These are phyloP conservation scores for Pleoardoris graminearum DNA, from an alignment of 2,329 filamentous ascomycete species.

Conservation along the genomic window DNA sequence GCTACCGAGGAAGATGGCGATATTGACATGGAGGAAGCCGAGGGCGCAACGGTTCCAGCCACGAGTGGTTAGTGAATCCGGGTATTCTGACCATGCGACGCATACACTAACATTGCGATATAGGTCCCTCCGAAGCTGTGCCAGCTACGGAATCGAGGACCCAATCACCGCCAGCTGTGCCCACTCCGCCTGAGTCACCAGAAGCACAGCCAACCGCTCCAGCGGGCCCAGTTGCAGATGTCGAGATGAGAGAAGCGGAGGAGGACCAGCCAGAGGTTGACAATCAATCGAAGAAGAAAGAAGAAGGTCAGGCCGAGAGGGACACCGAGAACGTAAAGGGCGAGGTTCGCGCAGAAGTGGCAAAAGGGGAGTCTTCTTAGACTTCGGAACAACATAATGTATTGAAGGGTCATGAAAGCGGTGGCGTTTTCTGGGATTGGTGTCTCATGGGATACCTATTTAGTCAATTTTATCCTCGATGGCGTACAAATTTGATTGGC, in stretches of 20 bases:
- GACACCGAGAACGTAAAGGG: conserved; percentile 37
- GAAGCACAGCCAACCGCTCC: conserved; percentile 20
- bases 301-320: conserved; percentile 32
- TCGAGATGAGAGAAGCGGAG: conserved; percentile 36
- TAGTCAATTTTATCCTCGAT: neutral
- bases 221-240: conserved; percentile 28
- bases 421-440: conserved; percentile 8
- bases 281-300: conserved; percentile 23
- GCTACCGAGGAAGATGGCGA: conserved; percentile 42
- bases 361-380: conserved; percentile 21
- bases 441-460: conserved; percentile 11
- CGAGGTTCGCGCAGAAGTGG: conserved; percentile 34
- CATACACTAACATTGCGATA: neutral
- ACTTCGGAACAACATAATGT: neutral
- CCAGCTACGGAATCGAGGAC: conserved; percentile 18
- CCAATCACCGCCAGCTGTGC: conserved; percentile 37
- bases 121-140: conserved; percentile 12
- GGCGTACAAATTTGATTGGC: neutral
- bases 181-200: conserved; percentile 44
- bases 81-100: neutral
- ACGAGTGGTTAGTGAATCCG: conserved; percentile 9
- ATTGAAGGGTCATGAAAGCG: neutral
- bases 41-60: conserved; percentile 18
- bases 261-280: conserved; percentile 11
- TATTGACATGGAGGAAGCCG: conserved; percentile 41